These are phyloP conservation scores for Musa acuminata DNA, from an alignment of 176 grass and related monocot genomes.

Conservation along the genomic window DNA sequence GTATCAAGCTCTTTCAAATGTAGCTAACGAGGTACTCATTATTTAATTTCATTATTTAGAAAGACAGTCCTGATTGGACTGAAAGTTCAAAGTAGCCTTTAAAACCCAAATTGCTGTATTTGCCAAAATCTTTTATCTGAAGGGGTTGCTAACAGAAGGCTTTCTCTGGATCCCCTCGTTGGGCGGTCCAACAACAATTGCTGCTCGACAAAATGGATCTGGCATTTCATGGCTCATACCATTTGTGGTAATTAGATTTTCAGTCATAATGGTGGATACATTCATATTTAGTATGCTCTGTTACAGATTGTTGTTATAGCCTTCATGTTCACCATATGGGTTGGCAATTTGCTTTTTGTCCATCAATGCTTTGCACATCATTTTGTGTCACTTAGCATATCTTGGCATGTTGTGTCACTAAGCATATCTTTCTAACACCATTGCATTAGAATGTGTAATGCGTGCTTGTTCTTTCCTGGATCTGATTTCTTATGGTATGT, in stretches of 20 bases:
- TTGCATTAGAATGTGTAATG: background rate
- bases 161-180: conserved; percentile 99
- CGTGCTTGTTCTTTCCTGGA: background rate
- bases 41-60: background rate
- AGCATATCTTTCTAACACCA: background rate
- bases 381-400: too few relatives aligned
- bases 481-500: background rate
- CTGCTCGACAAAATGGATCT: conserved; percentile 84
- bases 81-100: background rate
- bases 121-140: conserved; percentile 33
- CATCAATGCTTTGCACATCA: background rate
- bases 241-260: conserved; percentile 73
- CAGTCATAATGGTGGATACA: background rate
- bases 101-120: conserved; percentile 13
- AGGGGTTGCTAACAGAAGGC: conserved; percentile 91
- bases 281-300: background rate
- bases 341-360: background rate
- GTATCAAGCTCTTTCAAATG: conserved; percentile 97
- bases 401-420: background rate
- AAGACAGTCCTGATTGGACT: background rate
- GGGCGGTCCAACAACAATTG: conserved; percentile 88
- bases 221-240: conserved; percentile 98
- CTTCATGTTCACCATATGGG: background rate
- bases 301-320: background rate
- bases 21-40: conserved; percentile 76